Conservation (phyloP, 805 yeast species). For the Zygoascus ofunaensis region DNA sequence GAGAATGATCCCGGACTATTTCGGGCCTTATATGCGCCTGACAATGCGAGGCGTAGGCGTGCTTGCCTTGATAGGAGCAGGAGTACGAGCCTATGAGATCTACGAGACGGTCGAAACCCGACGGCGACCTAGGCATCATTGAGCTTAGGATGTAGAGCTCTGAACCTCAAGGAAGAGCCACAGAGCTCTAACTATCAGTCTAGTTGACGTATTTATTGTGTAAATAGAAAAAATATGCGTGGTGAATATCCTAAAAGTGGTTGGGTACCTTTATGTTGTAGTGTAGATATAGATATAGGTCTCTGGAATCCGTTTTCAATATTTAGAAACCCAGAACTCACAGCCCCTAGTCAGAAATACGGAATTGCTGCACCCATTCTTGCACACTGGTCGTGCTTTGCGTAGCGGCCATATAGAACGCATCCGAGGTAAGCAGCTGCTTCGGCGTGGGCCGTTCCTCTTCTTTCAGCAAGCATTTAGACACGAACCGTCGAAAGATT, state of each 20-base stretch:
- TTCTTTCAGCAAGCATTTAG: conserved; percentile 64
- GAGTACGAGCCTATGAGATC: background rate
- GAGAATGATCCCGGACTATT: conserved; percentile 2
- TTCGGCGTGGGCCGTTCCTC: conserved; percentile 67
- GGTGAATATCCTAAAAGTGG: no score
- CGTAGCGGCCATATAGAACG: conserved; percentile 23
- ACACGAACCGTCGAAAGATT: conserved; percentile 58
- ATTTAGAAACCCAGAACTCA: no score
- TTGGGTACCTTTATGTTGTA: background rate
- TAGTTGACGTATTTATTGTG: no score
- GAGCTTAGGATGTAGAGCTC: background rate
- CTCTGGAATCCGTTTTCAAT: no score
- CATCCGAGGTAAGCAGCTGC: conserved; percentile 40
- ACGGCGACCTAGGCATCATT: background rate
- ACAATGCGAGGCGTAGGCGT: conserved; percentile 1
- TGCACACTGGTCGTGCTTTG: conserved; percentile 15
- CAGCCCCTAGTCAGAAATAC: no score
- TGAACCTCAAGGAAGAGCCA: background rate
- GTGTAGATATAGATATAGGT: no score
- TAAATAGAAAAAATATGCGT: no score
- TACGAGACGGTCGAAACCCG: background rate
- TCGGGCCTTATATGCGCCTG: background rate
- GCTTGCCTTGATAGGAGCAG: conserved; percentile 4
- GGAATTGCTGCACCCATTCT: conserved; percentile 17
- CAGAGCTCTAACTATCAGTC: no score